Conservation (phyloP, 2,329 filamentous ascomycete species). For the Didymella pinodella region DNA sequence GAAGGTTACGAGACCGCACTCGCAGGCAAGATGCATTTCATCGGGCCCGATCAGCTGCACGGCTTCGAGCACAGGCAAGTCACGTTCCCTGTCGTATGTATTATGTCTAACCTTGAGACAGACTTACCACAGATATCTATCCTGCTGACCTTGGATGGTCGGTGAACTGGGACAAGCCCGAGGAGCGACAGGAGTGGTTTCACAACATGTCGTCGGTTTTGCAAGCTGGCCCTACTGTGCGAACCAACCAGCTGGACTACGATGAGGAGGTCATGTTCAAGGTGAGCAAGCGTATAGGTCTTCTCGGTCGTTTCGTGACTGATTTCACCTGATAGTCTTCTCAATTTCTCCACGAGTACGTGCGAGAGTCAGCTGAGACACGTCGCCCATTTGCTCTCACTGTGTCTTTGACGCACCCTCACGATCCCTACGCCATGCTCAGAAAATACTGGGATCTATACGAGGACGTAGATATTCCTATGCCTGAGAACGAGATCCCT, state of each 20-base stretch:
- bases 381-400: slow-evolving; percentile 84
- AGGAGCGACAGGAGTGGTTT: slow-evolving; percentile 85
- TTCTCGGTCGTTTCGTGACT: slow-evolving; percentile 65
- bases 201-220: slow-evolving; percentile 94
- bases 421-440: slow-evolving; percentile 94
- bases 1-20: slow-evolving; percentile 89
- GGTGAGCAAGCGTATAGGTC: slow-evolving; percentile 32
- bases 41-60: slow-evolving; percentile 87
- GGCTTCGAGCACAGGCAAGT: slow-evolving; percentile 76
- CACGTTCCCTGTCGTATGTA: neutral
- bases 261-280: slow-evolving; percentile 96
- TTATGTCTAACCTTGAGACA: slow-evolving; percentile 36
- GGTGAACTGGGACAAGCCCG: slow-evolving; percentile 92
- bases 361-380: slow-evolving; percentile 75
- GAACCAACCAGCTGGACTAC: slow-evolving; percentile 94
- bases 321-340: slow-evolving; percentile 64
- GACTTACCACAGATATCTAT: slow-evolving; percentile 94
- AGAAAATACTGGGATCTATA: slow-evolving; percentile 94
- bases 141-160: slow-evolving; percentile 94
- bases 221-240: slow-evolving; percentile 85
- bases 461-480: slow-evolving; percentile 83
- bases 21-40: slow-evolving; percentile 97
- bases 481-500: slow-evolving; percentile 79
- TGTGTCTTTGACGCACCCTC: slow-evolving; percentile 90
- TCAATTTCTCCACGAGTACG: slow-evolving; percentile 90